Base-by-base conservation (phyloP, 2,329 filamentous ascomycete species). In the Westerdykella sp. region DNA sequence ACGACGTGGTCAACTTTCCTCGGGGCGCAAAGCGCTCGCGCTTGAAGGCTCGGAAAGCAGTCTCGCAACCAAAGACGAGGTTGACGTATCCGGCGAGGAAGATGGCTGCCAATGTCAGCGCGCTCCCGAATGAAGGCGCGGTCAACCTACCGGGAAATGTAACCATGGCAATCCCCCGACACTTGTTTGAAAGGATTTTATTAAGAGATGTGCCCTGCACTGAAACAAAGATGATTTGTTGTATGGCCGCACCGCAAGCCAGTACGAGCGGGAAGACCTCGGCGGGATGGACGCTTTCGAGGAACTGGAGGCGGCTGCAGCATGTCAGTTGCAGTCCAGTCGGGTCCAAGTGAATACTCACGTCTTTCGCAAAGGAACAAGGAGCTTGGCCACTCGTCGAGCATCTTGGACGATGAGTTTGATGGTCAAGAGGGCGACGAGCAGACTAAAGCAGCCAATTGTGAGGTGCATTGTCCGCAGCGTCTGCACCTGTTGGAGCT, bases 71-170 rank as follows among this genome's bases (percentile, higher is more conserved):
- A 51, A 86, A 85, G 13, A 84, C 72, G 15, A 85, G 56, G 51
- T 85, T 82, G 25, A 81, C 75, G 48, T 76, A 84, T 21, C 82
- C 82, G 7, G 80, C 75, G 41, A 85, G 73, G 54, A 86, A 85
- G 30, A 85, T 72, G 6, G 79, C 83, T 84, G 44, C 5, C 13
- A 14, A 16, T 13, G 47, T 65, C 14, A 65, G 60, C 23, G 13
- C n/a, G 16, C 13, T 13, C 31, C 14, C 14, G 31, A 15, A n/a
- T n/a, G 23, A 7, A 28, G 4, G 7, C 4, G 9, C 11, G 7
- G 7, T 28, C 25, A 28, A 57, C 64, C 16, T 64, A 69, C 67
- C 56, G 30, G 66, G 66, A 45, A 65, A 61, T 14, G 65, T 62
- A n/a, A 67, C 35, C 60, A 67, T 66, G 3, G 62, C 57, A 18